A percentile compares a stretch with the other conserved stretches of the same genome.
phyloP scores from a whole-genome alignment of 225 moss, liverwort and hornwort genomes.

The Pseudisothecium myosuroides region DNA sequence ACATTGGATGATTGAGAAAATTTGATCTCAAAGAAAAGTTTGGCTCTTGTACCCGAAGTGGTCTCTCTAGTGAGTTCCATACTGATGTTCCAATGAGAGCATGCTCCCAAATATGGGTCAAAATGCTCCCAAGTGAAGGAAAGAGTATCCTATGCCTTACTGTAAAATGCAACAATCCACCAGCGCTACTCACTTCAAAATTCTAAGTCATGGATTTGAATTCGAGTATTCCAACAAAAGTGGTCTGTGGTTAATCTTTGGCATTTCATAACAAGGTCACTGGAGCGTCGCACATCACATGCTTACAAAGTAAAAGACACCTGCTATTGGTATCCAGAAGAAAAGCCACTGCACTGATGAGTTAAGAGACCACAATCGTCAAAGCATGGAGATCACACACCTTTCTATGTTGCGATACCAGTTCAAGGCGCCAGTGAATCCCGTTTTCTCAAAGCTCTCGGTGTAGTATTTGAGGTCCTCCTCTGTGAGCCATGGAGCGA shows the following conservation, averaged over 20 bases:
- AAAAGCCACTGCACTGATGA: not conserved
- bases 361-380: not conserved
- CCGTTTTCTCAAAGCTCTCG: not conserved
- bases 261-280: not conserved
- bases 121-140: not conserved
- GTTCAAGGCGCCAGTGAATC: constrained; percentile 3
- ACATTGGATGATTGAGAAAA: not conserved
- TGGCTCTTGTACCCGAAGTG: not conserved
- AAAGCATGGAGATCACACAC: not conserved
- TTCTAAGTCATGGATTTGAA: not conserved
- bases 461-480: constrained; percentile 5
- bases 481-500: constrained; percentile 2
- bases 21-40: not conserved
- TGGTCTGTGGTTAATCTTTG: not conserved
- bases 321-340: not conserved
- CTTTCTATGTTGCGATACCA: not conserved
- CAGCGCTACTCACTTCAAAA: not conserved
- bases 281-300: not conserved
- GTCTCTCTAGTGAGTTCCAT: not conserved
- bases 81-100: not conserved
- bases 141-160: not conserved
- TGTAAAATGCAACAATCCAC: not conserved
- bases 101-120: not conserved
- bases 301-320: not conserved
- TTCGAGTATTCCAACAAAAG: not conserved